Percentiles rank a stretch among this genome's conserved stretches.
phyloP scores from a whole-genome alignment of 495 filamentous ascomycete genomes.

The Talaromyces borbonicus region DNA sequence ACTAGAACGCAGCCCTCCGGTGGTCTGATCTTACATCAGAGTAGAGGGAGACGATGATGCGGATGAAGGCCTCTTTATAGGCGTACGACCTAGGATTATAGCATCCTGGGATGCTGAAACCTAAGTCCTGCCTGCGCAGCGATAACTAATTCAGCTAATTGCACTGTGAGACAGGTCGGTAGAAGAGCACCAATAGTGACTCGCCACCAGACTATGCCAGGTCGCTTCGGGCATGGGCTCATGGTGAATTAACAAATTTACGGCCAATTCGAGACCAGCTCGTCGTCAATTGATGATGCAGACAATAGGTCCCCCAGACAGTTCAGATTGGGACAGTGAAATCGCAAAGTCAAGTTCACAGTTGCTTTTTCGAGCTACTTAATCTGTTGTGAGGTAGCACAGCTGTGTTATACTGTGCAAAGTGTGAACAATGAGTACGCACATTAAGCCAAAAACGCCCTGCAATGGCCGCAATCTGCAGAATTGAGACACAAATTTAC shows the following conservation, averaged over 20 bases:
- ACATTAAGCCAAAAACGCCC: too few relatives aligned
- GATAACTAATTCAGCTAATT: neutral
- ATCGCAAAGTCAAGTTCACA: too few relatives aligned
- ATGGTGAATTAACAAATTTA: neutral
- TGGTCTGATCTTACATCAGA: neutral
- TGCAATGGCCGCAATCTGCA: too few relatives aligned
- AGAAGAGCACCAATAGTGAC: neutral
- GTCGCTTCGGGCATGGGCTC: neutral
- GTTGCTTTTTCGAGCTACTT: too few relatives aligned
- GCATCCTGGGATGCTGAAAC: neutral
- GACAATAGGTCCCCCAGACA: too few relatives aligned
- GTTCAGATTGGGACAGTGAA: too few relatives aligned
- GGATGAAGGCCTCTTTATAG: neutral
- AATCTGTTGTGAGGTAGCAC: too few relatives aligned
- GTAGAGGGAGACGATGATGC: neutral
- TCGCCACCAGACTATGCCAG: neutral
- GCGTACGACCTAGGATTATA: neutral
- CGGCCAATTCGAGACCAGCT: neutral
- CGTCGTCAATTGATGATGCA: too few relatives aligned
- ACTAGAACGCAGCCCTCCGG: neutral
- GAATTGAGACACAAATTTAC: too few relatives aligned
- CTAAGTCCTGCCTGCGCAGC: neutral
- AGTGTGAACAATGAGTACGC: too few relatives aligned
- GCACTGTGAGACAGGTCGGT: neutral
- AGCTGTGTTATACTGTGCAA: too few relatives aligned